Evolutionary conservation across 2,329 filamentous ascomycete species (phyloP), one percentile per base, ranked within the genome.

Genomic region (Talaromyces sp.): DNA sequence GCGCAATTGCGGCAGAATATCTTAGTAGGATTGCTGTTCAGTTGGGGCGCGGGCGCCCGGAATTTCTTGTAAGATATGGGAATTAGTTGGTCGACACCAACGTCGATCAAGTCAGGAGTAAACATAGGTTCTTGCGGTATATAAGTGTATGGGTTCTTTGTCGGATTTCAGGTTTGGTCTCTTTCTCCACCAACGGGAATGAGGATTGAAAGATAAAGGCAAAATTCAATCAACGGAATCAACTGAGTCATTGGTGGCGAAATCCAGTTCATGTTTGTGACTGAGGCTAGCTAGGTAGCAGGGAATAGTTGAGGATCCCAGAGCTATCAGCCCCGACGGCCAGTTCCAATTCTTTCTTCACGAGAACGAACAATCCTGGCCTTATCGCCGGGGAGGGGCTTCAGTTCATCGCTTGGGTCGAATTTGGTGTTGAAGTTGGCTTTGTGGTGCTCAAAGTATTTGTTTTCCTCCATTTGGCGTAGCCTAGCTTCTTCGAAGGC

Each of bases 331-430:
- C 52, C 60, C 56, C 62, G 65, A 33, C 66, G 63, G 43, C 51
- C 62, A 33, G 73, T 54, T n/a, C 74, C 73, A 58, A 79, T 78
- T 48, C 76, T 67, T 57, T 78, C 76, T 57, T 79, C 76, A 3
- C 76, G 67, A 16, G 70, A 74, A 33, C 77, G 69, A 51, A 78
- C 72, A 57, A 79, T 78, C 51, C 75, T 66, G 29, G 76, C 75
- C 60, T 77, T 78, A 52, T 79, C 77, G 0, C 76, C 77, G 1
- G 77, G 77, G 40, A 80, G 63, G 14, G 77, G 77, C 60, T 79
- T 80, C 63, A 80, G 58, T 55, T 80, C 77, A 66, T 80, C 77
- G 53, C 73, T 80, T 4, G 77, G 77, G 65, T 80, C 77, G 40
- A 73, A 61, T 17, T 64, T 66, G 24, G 53, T 50, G 49, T 64